Evolutionary conservation across 1,284 basidiomycete species (phyloP).

Genomic region (Inonotus hispidus): DNA sequence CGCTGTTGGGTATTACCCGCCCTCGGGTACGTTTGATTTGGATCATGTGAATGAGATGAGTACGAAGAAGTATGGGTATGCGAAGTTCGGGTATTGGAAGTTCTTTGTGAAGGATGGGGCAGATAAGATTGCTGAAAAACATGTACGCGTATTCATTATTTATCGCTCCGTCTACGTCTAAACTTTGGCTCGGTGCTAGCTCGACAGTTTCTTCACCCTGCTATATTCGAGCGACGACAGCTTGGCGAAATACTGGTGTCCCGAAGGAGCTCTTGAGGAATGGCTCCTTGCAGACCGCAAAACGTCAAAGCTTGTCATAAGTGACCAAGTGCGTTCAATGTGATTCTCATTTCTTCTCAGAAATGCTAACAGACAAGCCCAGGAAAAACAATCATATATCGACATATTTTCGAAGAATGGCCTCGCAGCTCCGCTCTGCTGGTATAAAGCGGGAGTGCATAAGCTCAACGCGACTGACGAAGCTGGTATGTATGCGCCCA

Average conservation of each 20-base stretch:
- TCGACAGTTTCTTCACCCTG: slow-evolving; percentile 29
- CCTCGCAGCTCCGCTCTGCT: slow-evolving; percentile 21
- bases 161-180: not conserved
- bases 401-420: slow-evolving; percentile 2
- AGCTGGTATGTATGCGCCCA: slow-evolving; percentile 19
- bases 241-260: slow-evolving; percentile 27
- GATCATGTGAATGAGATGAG: slow-evolving; percentile 8
- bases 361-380: not conserved
- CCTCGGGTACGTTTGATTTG: slow-evolving; percentile 9
- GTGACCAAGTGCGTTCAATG: slow-evolving; percentile 19
- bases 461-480: slow-evolving; percentile 25
- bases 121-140: slow-evolving; percentile 25
- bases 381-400: slow-evolving; percentile 5
- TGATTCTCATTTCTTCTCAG: not conserved
- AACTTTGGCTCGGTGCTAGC: slow-evolving; percentile 18
- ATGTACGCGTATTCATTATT: slow-evolving; percentile 22
- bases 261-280: slow-evolving; percentile 24
- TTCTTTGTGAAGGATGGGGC: slow-evolving; percentile 30
- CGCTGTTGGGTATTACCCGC: slow-evolving; percentile 21
- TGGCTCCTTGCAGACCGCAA: slow-evolving; percentile 25
- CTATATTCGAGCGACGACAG: slow-evolving; percentile 26
- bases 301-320: slow-evolving; percentile 18
- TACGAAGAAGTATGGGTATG: slow-evolving; percentile 22
- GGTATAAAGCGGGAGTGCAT: slow-evolving; percentile 26
- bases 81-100: slow-evolving; percentile 31